These are phyloP conservation scores for Triticum aestivum DNA, from an alignment of 176 grass and related monocot genomes.

Conservation along the genomic window DNA sequence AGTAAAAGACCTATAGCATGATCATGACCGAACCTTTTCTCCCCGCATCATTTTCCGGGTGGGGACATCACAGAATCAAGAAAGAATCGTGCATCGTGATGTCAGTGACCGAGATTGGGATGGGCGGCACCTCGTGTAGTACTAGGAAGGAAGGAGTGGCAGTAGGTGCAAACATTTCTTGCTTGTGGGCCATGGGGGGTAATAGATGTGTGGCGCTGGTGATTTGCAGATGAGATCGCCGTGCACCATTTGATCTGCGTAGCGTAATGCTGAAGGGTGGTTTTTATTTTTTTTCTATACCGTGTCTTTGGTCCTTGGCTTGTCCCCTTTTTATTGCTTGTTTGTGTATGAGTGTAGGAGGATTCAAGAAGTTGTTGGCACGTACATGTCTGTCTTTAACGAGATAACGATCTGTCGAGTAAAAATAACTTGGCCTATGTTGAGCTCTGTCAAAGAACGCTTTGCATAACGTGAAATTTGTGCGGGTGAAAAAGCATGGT, in stretches of 20 bases:
- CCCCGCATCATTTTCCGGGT: constrained; percentile 23
- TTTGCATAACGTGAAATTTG: too few species aligned
- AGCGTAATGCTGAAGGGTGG: background rate
- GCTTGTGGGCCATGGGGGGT: background rate
- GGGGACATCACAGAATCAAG: constrained; percentile 14
- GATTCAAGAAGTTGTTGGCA: background rate
- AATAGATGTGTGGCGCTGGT: background rate
- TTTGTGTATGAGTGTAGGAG: background rate
- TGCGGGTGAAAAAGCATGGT: too few species aligned
- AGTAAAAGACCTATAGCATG: background rate
- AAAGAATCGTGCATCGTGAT: constrained; percentile 29
- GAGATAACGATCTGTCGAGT: background rate
- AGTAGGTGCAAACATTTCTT: constrained; percentile 37
- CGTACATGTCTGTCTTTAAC: background rate
- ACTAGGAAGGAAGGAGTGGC: background rate
- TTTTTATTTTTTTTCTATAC: background rate
- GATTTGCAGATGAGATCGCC: background rate
- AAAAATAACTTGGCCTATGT: background rate
- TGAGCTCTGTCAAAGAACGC: too few species aligned
- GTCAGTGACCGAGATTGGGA: constrained; percentile 1
- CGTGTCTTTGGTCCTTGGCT: background rate
- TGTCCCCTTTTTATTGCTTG: background rate
- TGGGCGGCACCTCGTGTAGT: background rate
- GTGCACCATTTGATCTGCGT: background rate
- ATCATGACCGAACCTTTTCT: constrained; percentile 28